Conservation (phyloP, 2,329 filamentous ascomycete genomes). For the Paecilomyces formosus region DNA sequence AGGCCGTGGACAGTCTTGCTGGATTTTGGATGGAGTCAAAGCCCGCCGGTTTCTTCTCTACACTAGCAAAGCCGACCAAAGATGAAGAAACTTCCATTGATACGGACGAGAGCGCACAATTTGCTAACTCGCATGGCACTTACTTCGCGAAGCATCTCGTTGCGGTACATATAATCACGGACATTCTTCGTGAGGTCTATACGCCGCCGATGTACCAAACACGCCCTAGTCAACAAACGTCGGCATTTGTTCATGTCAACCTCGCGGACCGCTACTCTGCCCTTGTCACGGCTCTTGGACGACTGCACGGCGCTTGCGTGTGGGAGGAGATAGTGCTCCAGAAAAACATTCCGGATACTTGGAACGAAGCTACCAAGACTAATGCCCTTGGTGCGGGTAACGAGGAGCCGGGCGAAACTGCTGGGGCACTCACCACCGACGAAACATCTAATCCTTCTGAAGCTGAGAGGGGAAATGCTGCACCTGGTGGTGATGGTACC, state of each 20-base stretch:
- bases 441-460: conserved; percentile 13
- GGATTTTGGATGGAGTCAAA: conserved; percentile 54
- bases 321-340: conserved; percentile 75
- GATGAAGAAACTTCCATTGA: conserved; percentile 12
- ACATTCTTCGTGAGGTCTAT: conserved; percentile 67
- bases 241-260: conserved; percentile 68
- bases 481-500: neutral
- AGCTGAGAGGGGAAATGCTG: conserved; percentile 14
- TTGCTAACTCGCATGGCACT: conserved; percentile 56
- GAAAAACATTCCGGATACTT: conserved; percentile 60
- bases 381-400: conserved; percentile 28
- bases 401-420: conserved; percentile 34
- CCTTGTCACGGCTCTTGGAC: conserved; percentile 68
- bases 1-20: conserved; percentile 59
- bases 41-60: conserved; percentile 59
- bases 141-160: conserved; percentile 70
- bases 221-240: conserved; percentile 51
- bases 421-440: conserved; percentile 15
- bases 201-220: conserved; percentile 56
- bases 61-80: conserved; percentile 43
- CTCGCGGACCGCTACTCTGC: conserved; percentile 73
- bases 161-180: conserved; percentile 67
- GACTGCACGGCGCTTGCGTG: conserved; percentile 70
- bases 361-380: conserved; percentile 41
- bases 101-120: conserved; percentile 19